These are phyloP conservation scores for Effrenium voratum DNA, from an alignment of 73 alveolate species.

Conservation along the genomic window DNA sequence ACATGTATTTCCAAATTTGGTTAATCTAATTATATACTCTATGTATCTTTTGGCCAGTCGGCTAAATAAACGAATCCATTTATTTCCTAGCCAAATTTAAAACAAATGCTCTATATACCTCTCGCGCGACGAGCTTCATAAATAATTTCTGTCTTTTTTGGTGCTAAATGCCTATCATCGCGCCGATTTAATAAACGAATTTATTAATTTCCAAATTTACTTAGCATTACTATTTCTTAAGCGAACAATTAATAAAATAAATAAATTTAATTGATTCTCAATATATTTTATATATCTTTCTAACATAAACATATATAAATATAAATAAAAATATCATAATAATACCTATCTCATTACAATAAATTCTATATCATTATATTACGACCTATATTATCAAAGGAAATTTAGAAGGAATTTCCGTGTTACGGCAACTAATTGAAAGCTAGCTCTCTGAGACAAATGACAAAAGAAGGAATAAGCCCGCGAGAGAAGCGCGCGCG, in stretches of 20 bases:
- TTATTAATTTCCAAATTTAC: background rate
- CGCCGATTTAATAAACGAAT: background rate
- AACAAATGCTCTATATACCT: too few species aligned
- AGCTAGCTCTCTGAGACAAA: background rate
- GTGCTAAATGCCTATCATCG: background rate
- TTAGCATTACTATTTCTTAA: background rate
- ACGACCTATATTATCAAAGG: background rate
- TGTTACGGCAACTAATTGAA: background rate
- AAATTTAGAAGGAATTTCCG: background rate
- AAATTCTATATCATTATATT: background rate
- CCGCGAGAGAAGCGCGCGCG: background rate
- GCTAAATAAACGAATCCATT: too few species aligned
- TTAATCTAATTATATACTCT: too few species aligned
- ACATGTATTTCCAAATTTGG: too few species aligned
- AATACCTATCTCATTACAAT: background rate
- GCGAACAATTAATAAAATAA: too few species aligned
- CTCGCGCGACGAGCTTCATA: background rate
- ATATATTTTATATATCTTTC: background rate
- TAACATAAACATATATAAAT: background rate
- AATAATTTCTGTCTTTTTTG: background rate
- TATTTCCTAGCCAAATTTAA: too few species aligned
- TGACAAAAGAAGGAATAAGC: background rate
- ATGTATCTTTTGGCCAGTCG: too few species aligned
- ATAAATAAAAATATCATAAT: background rate
- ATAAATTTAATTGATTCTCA: too few species aligned